Evolutionary conservation across 352 stramenopile species (phyloP).

Genomic region (Hyphochytrium catenoides): DNA sequence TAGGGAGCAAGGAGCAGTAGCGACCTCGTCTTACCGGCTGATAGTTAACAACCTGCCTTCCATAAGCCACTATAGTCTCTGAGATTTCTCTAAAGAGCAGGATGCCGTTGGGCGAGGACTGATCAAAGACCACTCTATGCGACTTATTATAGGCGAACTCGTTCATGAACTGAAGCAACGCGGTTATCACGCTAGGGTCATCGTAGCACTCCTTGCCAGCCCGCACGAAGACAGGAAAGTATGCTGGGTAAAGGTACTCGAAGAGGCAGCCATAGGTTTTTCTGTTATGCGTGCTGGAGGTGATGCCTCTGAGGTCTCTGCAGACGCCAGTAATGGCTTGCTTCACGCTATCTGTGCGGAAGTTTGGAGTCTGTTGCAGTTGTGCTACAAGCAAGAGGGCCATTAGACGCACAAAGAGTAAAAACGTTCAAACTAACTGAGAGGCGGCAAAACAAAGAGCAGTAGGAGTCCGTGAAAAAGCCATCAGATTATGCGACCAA

Average conservation of each 20-base stretch:
- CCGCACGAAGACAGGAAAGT: conserved; percentile 82
- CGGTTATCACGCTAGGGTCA: conserved; percentile 77
- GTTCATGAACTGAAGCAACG: conserved; percentile 90
- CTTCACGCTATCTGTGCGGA: conserved; percentile 36
- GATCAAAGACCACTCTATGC: conserved; percentile 92
- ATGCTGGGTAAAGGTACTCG: conserved; percentile 87
- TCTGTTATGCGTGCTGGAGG: conserved; percentile 86
- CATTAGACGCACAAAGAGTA: no score
- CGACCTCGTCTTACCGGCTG: no score
- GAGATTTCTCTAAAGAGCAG: conserved; percentile 89
- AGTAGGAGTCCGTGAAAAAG: no score
- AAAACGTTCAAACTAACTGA: no score
- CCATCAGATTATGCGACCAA: no score
- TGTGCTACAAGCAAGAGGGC: no score
- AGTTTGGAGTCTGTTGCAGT: conserved; percentile 45
- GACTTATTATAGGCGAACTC: conserved; percentile 83
- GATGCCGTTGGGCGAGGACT: conserved; percentile 91
- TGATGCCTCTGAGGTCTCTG: conserved; percentile 82
- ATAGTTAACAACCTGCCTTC: conserved; percentile 47
- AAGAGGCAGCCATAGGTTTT: conserved; percentile 90
- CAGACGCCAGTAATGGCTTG: conserved; percentile 85
- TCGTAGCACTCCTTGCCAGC: conserved; percentile 80
- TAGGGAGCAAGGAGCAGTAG: no score
- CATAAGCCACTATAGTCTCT: conserved; percentile 85
- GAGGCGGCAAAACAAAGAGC: no score